Base-by-base conservation (phyloP, 352 stramenopile species). In the Phytophthora crassamura region DNA sequence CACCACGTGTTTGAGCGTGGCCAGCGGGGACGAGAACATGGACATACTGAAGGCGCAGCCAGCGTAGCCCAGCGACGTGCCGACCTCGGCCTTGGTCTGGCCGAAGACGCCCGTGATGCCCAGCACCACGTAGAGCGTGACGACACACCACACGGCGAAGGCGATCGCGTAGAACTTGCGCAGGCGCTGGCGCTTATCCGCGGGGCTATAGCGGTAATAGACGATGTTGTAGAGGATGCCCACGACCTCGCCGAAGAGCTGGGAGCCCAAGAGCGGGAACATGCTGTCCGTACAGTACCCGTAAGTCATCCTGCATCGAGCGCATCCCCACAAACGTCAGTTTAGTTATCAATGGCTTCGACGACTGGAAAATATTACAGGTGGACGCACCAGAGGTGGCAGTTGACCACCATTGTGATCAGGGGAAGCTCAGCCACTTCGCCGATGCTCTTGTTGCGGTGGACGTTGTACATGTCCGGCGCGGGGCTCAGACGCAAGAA, bases 101-200 rank as follows among this genome's bases (percentile, higher is more conserved):
- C 69, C 51, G 16, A 74, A 80, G 7, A 80, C 59, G 0, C 69
- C 75, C 6, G 43, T 49, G 8, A 75, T 34, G 6, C 73, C 75
- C 7, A 87, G 49, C 9, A 76, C 62, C 10, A 74, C 64, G 49
- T 84, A 87, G 22, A 69, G 53, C 9, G 75, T 71, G 36, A 67
- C 57, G 14, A 61, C 47, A 7, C 66, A 51, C 41, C 59, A 66
- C 0, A 76, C 42, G 0, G 57, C 35, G 28, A 68, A 60, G 41
- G 57, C 63, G 30, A 52, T 59, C 3, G 57, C 35, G 22, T 67
- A 67, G 1, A 64, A 3, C 18, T 67, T 66, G 14, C 43, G 45
- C 16, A 75, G 38, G 6, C 20, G 43, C 16, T 64, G 47, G 28
- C 64, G 56, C 49, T 71, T 66, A 10, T 67, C 56, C 4, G 33